These are phyloP conservation scores for Russula compacta DNA, from an alignment of 768 basidiomycete species.

Conservation along the genomic window DNA sequence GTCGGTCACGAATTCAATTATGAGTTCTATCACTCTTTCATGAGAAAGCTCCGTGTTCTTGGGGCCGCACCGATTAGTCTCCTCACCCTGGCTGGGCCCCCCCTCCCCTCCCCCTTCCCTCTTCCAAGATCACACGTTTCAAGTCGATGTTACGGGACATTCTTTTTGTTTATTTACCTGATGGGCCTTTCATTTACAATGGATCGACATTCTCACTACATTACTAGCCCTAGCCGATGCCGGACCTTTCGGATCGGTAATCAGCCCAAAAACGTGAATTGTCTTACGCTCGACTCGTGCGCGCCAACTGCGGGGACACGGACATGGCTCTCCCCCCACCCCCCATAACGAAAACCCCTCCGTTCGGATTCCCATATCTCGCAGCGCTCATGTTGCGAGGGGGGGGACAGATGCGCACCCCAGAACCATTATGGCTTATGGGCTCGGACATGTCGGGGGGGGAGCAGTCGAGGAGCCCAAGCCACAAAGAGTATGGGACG, in stretches of 20 bases:
- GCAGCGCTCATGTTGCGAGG: too few relatives aligned
- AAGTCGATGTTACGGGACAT: background rate
- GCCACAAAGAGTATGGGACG: too few relatives aligned
- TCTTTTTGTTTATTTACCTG: background rate
- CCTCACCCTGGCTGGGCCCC: background rate
- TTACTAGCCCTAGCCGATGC: background rate
- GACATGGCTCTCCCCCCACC: background rate
- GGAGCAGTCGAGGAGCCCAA: too few relatives aligned
- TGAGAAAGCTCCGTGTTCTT: slow-evolving; percentile 1
- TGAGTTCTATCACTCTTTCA: background rate
- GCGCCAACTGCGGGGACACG: background rate
- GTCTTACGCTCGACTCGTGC: background rate
- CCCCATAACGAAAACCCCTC: too few relatives aligned
- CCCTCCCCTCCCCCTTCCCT: background rate
- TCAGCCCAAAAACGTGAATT: background rate
- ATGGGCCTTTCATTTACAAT: background rate
- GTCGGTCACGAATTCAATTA: background rate
- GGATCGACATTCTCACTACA: background rate
- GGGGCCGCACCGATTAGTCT: slow-evolving; percentile 1
- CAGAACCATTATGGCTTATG: too few relatives aligned
- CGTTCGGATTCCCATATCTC: too few relatives aligned
- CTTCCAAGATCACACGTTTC: background rate
- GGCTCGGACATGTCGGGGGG: too few relatives aligned
- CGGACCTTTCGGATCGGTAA: background rate
- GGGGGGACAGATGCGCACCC: too few relatives aligned